These are phyloP conservation scores for Colletotrichum destructivum DNA, from an alignment of 2,329 filamentous ascomycete species.

Conservation along the genomic window DNA sequence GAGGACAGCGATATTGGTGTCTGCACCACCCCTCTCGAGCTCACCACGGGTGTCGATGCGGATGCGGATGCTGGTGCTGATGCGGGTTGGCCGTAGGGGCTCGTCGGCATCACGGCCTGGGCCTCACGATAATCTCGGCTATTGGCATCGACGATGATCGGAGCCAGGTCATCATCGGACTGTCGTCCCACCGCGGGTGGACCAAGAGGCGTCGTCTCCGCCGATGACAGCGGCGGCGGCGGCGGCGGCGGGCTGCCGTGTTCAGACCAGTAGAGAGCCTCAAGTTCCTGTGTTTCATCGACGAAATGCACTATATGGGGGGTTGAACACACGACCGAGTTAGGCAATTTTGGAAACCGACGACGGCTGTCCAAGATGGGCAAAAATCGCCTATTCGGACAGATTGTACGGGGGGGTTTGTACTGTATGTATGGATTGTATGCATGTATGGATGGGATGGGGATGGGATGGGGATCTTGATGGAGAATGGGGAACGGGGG, in stretches of 20 bases:
- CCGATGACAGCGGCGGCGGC: not conserved
- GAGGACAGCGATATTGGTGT: not conserved
- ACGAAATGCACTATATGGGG: constrained; percentile 22
- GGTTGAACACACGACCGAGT: not conserved
- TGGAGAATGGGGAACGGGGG: no score
- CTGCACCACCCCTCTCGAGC: constrained; percentile 39
- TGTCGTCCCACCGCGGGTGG: not conserved
- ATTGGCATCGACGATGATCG: not conserved
- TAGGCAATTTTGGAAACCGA: constrained; percentile 8
- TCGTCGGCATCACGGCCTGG: constrained; percentile 2
- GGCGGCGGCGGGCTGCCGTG: constrained; percentile 1
- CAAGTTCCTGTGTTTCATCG: constrained; percentile 37
- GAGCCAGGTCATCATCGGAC: not conserved
- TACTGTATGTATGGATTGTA: not conserved
- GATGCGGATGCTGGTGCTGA: no score
- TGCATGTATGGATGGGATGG: no score
- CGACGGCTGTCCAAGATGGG: not conserved
- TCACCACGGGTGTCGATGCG: constrained; percentile 8
- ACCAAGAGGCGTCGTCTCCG: not conserved
- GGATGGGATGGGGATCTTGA: no score
- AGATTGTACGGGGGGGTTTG: not conserved
- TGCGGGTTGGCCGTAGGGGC: constrained; percentile 1
- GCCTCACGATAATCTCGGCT: constrained; percentile 3
- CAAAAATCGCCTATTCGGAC: not conserved
- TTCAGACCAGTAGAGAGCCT: constrained; percentile 34